A percentile compares a stretch with the other conserved stretches of the same genome.
These are phyloP conservation scores for Xylariaceae sp. DNA, from an alignment of 2,329 filamentous ascomycete genomes.

Conservation along the genomic window DNA sequence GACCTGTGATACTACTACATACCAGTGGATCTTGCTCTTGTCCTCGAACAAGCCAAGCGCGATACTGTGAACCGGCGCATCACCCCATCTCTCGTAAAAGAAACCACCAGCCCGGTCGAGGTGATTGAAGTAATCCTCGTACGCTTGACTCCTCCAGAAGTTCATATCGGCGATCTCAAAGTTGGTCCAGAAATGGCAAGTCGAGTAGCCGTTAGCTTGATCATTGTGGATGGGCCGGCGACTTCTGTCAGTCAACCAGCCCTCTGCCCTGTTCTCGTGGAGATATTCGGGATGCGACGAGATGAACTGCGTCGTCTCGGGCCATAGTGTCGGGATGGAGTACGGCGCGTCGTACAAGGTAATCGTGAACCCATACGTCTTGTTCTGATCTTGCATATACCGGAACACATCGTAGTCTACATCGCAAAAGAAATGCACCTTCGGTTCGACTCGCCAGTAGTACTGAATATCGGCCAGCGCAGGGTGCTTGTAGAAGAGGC, in stretches of 20 bases:
- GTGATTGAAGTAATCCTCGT: conserved; percentile 95
- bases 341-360: conserved; percentile 90
- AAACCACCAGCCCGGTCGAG: conserved; percentile 92
- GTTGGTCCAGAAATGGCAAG: conserved; percentile 99
- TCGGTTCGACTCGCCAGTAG: conserved; percentile 98
- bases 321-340: conserved; percentile 86
- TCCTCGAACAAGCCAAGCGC: conserved; percentile 91
- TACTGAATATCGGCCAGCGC: conserved; percentile 77
- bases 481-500: conserved; percentile 95
- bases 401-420: conserved; percentile 98
- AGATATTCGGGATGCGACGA: conserved; percentile 78
- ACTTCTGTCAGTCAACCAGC: conserved; percentile 77
- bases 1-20: conserved; percentile 31
- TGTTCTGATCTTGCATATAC: conserved; percentile 97
- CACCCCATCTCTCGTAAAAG: conserved; percentile 98
- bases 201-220: conserved; percentile 88
- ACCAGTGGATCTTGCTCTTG: conserved; percentile 88
- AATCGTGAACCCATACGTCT: conserved; percentile 98
- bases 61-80: conserved; percentile 94
- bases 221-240: conserved; percentile 74
- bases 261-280: conserved; percentile 77
- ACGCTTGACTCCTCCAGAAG: conserved; percentile 86
- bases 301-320: conserved; percentile 90
- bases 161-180: conserved; percentile 93
- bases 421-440: conserved; percentile 98